A percentile compares a stretch with the other conserved stretches of the same genome.
Conservation (phyloP, 2,329 filamentous ascomycete genomes). For the Stachybotrys chartarum region DNA sequence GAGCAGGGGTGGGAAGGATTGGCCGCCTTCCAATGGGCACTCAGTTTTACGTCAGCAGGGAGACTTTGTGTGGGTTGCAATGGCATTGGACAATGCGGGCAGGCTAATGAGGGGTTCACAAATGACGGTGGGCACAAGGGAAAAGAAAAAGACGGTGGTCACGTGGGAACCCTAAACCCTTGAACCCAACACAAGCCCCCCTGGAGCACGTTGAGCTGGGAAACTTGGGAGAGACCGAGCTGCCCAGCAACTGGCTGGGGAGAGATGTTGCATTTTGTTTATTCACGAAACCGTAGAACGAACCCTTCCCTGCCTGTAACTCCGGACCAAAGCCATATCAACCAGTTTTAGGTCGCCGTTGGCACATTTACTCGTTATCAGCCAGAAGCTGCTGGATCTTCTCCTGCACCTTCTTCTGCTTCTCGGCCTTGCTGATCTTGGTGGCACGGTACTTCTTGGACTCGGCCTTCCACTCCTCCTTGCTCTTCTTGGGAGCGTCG, state of each 20-base stretch:
- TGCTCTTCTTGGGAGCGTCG: constrained; percentile 81
- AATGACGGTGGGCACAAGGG: no score
- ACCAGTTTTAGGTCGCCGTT: constrained; percentile 18
- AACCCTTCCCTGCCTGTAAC: constrained; percentile 28
- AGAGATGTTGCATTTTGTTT: constrained; percentile 19
- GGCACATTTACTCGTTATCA: constrained; percentile 30
- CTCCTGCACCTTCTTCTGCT: constrained; percentile 73
- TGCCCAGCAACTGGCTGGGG: constrained; percentile 13
- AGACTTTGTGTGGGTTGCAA: neutral
- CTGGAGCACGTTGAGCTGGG: constrained; percentile 8
- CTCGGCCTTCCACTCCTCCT: constrained; percentile 95
- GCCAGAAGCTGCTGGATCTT: constrained; percentile 79
- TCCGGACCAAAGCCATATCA: constrained; percentile 29
- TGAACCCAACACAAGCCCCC: neutral
- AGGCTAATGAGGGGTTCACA: no score
- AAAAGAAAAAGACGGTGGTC: neutral
- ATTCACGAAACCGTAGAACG: constrained; percentile 28
- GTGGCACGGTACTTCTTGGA: constrained; percentile 76
- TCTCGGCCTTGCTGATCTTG: constrained; percentile 82
- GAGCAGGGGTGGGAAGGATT: neutral
- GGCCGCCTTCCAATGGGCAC: neutral
- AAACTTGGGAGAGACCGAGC: neutral
- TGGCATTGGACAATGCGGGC: neutral
- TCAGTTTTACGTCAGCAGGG: neutral
- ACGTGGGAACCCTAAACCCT: neutral